Base-by-base conservation (phyloP, 1,284 basidiomycete species). In the Mrakiaceae sp. region DNA sequence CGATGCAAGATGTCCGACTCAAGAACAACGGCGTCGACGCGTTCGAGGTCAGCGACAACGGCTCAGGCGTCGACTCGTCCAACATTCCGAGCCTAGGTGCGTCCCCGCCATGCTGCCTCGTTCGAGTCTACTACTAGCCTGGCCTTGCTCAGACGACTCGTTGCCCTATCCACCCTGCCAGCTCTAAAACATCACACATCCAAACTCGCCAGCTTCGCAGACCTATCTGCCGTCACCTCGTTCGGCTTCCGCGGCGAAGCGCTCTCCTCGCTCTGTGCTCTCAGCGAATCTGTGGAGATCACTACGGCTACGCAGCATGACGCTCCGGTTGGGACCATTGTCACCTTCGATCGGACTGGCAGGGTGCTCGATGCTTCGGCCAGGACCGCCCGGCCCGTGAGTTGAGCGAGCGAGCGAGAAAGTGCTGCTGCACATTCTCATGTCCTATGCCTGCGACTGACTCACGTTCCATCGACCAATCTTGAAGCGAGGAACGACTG, bases 181-280 rank as follows among this genome's bases (percentile, higher is more conserved):
- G 93, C 84, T 2, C 79, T 94, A 65, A 97, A 96, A 74, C 90
- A 98, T 71, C 85, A 94, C 73, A 98, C 95, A 0, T 97, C 94
- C 12, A 98, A 98, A 74, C 80, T 98, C 0, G 77, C 84, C 0
- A 82, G 84, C 1, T 90, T 89, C 71, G 78, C 83, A 3, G 89
- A 92, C 70, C 82, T 98, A 0, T 79, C 83, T 0, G 78, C 81
- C 0, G 84, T 98, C 4, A 78, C 79, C 2, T 94, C 94, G 0
- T 98, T 98, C 74, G 96, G 96, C 0, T 98, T 98, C 72, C 84
- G 95, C 46, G 96, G 96, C 14, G 96, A 99, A 76, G 96, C 96
- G 0, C 79, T 98, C 0, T 90, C 91, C 1, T 92, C 93, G 0
- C 80, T 99, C 0, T 98, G 94, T 71, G 90, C 91, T 1, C 78